A percentile compares a stretch with the other conserved stretches of the same genome.
Evolutionary conservation across 352 stramenopile species (phyloP).

Genomic region (Bremia lactucae): DNA sequence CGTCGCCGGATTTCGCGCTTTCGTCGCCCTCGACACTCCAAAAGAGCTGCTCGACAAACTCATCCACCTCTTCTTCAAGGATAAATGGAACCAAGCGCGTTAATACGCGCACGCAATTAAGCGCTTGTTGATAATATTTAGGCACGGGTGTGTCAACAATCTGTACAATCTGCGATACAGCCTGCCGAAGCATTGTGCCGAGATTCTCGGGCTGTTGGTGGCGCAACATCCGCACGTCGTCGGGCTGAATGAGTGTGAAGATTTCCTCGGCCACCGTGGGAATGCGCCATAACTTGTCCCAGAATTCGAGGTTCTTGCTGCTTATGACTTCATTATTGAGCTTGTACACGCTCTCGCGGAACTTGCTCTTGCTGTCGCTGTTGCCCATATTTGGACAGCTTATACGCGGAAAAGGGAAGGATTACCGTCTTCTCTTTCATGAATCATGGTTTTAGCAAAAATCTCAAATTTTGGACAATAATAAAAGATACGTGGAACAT

Average conservation of each 20-base stretch:
- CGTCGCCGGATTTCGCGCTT: slow-evolving; percentile 24
- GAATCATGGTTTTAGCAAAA: too few species aligned
- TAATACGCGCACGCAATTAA: slow-evolving; percentile 78
- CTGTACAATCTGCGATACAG: slow-evolving; percentile 73
- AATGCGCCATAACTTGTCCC: slow-evolving; percentile 85
- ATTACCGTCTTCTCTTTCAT: too few species aligned
- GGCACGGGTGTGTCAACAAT: slow-evolving; percentile 81
- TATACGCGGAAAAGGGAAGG: too few species aligned
- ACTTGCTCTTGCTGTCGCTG: slow-evolving; percentile 87
- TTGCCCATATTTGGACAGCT: slow-evolving; percentile 82
- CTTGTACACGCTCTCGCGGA: slow-evolving; percentile 87
- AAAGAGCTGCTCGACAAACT: slow-evolving; percentile 79
- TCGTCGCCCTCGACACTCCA: slow-evolving; percentile 34
- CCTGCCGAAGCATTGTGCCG: slow-evolving; percentile 72
- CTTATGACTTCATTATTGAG: slow-evolving; percentile 83
- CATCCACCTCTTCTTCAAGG: slow-evolving; percentile 58
- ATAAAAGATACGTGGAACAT: too few species aligned
- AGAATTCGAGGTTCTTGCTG: slow-evolving; percentile 83
- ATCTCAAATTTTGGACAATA: too few species aligned
- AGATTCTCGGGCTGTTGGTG: slow-evolving; percentile 76
- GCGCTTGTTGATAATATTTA: slow-evolving; percentile 82
- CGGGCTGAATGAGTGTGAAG: slow-evolving; percentile 83
- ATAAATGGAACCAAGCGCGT: slow-evolving; percentile 81
- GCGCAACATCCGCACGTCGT: slow-evolving; percentile 82
- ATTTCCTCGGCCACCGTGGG: slow-evolving; percentile 82